These are phyloP conservation scores for Saccharomycopsis crataegensis DNA, from an alignment of 1,139 yeast genomes.

Conservation along the genomic window DNA sequence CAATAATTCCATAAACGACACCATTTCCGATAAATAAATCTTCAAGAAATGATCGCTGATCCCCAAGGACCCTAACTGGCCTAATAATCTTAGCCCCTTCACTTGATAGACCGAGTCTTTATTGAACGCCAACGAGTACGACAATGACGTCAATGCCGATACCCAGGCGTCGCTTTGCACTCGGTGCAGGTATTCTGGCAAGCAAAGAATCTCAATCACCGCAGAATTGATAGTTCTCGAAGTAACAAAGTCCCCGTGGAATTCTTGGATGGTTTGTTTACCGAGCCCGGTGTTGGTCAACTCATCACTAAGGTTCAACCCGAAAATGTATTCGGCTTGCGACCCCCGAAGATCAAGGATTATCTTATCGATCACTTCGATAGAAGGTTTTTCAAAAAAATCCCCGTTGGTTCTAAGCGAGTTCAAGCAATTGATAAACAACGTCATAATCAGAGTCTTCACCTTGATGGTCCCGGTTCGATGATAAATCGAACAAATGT, in stretches of 20 bases:
- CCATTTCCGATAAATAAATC: background rate
- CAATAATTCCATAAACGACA: background rate
- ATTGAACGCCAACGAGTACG: constrained; percentile 1
- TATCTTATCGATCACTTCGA: background rate
- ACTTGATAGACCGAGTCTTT: constrained; percentile 10
- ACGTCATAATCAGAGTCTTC: constrained; percentile 6
- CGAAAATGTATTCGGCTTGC: constrained; percentile 3
- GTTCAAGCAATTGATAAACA: constrained; percentile 9
- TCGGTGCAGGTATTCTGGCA: background rate
- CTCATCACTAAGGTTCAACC: background rate
- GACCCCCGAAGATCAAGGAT: background rate
- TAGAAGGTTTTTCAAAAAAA: background rate
- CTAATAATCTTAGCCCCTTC: constrained; percentile 5
- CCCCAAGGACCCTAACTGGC: constrained; percentile 8
- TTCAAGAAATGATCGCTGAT: constrained; percentile 1
- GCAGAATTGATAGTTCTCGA: background rate
- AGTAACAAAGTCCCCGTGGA: background rate
- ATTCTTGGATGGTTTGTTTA: background rate
- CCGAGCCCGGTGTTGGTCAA: background rate
- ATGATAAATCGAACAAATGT: constrained; percentile 10
- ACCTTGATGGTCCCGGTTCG: constrained; percentile 8
- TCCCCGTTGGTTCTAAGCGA: background rate
- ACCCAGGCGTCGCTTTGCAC: background rate
- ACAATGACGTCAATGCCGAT: background rate
- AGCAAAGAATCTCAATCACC: background rate